These are phyloP conservation scores for Isoetes taiwanensis DNA, from an alignment of 75 land plant species.

Conservation along the genomic window DNA sequence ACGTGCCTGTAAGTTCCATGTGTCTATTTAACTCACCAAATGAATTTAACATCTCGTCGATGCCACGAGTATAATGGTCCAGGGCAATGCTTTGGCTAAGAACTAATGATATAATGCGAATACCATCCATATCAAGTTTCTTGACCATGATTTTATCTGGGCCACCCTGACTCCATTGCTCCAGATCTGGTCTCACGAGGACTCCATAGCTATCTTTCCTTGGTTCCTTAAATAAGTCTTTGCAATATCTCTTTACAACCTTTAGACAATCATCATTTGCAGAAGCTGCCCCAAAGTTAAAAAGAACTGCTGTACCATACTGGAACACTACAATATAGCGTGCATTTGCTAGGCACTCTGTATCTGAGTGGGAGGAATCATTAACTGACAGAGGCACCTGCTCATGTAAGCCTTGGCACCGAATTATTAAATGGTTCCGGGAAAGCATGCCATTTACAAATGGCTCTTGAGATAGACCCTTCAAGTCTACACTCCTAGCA, in stretches of 20 bases:
- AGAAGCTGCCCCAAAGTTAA: neutral
- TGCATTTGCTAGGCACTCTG: neutral
- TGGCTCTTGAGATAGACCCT: conserved; percentile 29
- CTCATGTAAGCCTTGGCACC: conserved; percentile 30
- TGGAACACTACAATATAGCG: conserved; percentile 4
- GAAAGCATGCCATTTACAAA: conserved; percentile 30
- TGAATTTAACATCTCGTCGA: conserved; percentile 6
- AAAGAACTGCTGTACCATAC: neutral
- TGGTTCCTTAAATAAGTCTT: neutral
- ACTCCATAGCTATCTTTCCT: conserved; percentile 18
- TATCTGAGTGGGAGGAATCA: conserved; percentile 16
- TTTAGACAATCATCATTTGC: neutral
- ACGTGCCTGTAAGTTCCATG: conserved; percentile 5
- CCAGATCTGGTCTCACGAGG: neutral
- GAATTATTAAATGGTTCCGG: conserved; percentile 30
- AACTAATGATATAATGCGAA: neutral
- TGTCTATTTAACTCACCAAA: neutral
- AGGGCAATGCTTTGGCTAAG: neutral
- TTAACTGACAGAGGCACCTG: no score
- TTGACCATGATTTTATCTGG: conserved; percentile 7
- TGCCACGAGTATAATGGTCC: conserved; percentile 14
- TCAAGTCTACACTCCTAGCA: conserved; percentile 44
- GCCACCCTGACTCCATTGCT: conserved; percentile 5
- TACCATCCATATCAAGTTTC: conserved; percentile 5
- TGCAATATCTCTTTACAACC: neutral